Evolutionary conservation across 306 rosid genomes (phyloP), one percentile per base, ranked within the genome.

Genomic region (Fragaria nilgerrensis): DNA sequence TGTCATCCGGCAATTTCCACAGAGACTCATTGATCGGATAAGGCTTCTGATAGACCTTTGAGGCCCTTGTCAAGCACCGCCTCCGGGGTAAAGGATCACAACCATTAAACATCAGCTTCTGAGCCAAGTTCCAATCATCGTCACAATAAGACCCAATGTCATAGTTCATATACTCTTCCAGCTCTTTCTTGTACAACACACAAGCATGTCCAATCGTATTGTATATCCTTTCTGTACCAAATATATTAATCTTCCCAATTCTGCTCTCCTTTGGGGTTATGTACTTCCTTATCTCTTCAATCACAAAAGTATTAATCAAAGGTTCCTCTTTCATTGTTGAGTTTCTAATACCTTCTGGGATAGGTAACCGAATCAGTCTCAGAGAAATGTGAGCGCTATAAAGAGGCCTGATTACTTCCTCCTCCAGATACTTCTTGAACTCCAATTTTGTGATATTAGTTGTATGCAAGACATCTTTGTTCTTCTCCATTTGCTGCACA

Each of bases 181-280:
- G 47, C 61, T 87, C 96, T 20, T 86, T 89, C 90, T 87, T 89
- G 71, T 79, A 32, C 78, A 89, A 74, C 69, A 87, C 96, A 83
- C 97, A 96, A 0, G 96, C 90, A 88, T 92, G 99, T 7, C 99
- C 99, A 2, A 92, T 91, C 47, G 97, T 89, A 87, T 95, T 92
- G 64, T 80, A 84, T 68, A 92, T 88, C 68, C 80, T 87, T 20
- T 89, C 90, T 6, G 84, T 74, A 19, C 97, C 93, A 75, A 84
- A 89, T 5, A 89, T 77, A 43, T 86, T 96, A 41, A 84, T 7
- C 85, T 88, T 89, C n/a, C 91, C 88, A 72, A 56, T 73, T 74
- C 90, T 84, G 50, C 80, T 96, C 84, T 89, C 92, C 56, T 91
- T 96, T 68, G 99, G 97, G 70, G 96, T 91, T 68, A 96, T 88